Base-by-base conservation (phyloP, 2,329 filamentous ascomycete species). In the Bipolaris cookei region DNA sequence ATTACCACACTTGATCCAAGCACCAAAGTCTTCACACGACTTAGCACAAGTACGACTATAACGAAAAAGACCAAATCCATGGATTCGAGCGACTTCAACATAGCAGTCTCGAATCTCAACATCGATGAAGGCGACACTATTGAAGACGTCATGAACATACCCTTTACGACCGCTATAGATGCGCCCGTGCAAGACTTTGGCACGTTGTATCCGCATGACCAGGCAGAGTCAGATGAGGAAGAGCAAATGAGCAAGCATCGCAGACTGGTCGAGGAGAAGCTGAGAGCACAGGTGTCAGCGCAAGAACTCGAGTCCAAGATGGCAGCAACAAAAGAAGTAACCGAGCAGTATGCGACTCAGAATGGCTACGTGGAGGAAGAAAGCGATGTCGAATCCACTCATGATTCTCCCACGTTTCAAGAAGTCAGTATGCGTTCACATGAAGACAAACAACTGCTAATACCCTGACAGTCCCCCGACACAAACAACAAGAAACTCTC, bases 41-140 rank as follows among this genome's bases (percentile, higher is more conserved):
- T 25, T 6, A 21, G n/a, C 18, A 23, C 6, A n/a, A 1, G 1
- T 23, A 32, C 35, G 11, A 7, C 3, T n/a, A 10, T 7, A 43
- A 66, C 11, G 59, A 65, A n/a, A 52, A 65, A 21, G 57, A 58
- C 11, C 3, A 30, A 13, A 11, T 64, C 59, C 30, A 64, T 65
- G 64, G 59, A 64, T 34, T 13, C 61, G 20, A 66, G 58, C 28
- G 58, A 67, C 20, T 52, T 14, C 5, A 51, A 47, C 4, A 37
- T 3, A 6, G 21, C 3, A 42, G 25, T 20, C 13, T 20, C 4
- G 42, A 43, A 4, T 3, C 20, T 18, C 4, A 8, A 20, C 2
- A 18, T 21, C 3, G 4, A n/a, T 4, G 35, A 49, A 11, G 50
- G 44, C 3, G 44, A 59, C 3, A 57, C 51, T 1, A 45, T 61